Percentiles rank a stretch among this genome's conserved stretches.
These are phyloP conservation scores for Fusarium avenaceum DNA, from an alignment of 2,329 filamentous ascomycete genomes.

Conservation along the genomic window DNA sequence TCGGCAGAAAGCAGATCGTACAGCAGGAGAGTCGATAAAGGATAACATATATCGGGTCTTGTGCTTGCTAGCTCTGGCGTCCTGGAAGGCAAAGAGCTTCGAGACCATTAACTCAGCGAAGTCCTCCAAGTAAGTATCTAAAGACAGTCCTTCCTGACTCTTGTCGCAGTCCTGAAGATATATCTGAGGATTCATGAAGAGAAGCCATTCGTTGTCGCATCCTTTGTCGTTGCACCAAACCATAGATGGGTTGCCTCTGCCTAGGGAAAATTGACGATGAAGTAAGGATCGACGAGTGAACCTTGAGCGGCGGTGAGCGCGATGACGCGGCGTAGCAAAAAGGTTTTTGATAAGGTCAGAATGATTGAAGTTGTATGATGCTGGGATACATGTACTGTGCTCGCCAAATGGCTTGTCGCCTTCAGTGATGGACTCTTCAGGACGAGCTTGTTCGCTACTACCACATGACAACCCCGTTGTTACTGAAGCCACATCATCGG, in stretches of 20 bases:
- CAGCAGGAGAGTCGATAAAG: constrained; percentile 47
- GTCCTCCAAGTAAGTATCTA: constrained; percentile 34
- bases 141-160: constrained; percentile 20
- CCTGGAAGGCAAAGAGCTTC: constrained; percentile 19
- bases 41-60: constrained; percentile 40
- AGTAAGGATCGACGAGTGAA: constrained; percentile 33
- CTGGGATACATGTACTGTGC: background rate
- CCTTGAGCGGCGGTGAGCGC: constrained; percentile 27
- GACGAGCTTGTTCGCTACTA: background rate
- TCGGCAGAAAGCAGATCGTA: constrained; percentile 42
- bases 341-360: background rate
- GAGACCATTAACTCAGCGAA: constrained; percentile 37
- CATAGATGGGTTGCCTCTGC: constrained; percentile 35
- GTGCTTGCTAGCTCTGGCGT: constrained; percentile 12
- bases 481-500: background rate
- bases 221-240: constrained; percentile 38
- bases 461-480: background rate
- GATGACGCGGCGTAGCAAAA: constrained; percentile 5
- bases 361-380: background rate
- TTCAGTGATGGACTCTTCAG: background rate
- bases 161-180: constrained; percentile 12
- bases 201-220: constrained; percentile 26
- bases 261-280: constrained; percentile 36
- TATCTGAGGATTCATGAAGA: constrained; percentile 24
- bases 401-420: background rate